Evolutionary conservation across 2,329 filamentous ascomycete species (phyloP), one percentile per base, ranked within the genome.

Genomic region (Colletotrichum sp.): DNA sequence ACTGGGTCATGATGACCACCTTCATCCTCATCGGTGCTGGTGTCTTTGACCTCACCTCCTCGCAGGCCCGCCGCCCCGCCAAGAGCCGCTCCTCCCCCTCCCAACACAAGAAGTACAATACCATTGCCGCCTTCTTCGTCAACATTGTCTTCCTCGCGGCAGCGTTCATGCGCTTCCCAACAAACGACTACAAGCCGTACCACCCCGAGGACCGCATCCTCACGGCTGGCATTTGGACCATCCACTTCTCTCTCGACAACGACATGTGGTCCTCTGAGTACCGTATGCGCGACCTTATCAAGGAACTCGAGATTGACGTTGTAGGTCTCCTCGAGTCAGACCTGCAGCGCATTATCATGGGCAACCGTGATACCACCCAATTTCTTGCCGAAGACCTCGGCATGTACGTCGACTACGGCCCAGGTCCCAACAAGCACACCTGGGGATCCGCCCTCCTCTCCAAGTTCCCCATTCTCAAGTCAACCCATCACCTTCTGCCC

Each of bases 231-330:
- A 99, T 99, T 84, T 99, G 97, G 97, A 99, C 97, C 0, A 96
- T 99, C 72, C 97, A 99, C 87, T 99, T 99, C 85, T 96, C 95
- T 16, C 92, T 99, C 25, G 97, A 99, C 86, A 99, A 99, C 81
- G 95, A 98, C 84, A 98, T 99, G 96, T 99, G 96, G 95, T 96
- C 95, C 12, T 98, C 96, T 0, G 97, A 99, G 85, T 92, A 95
- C 80, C 96, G 97, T 78, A 98, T 98, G 92, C 94, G 95, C 75
- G 94, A 98, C 87, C 89, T 98, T 16, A 93, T 98, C 85, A 93
- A 95, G 82, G 97, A 99, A 81, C 88, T 98, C n/a, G 97, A 99
- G 85, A 88, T 99, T n/a, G 97, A 99, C 82, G 95, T 99, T 7
- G 91, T 99, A 63, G 97, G 97, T n/a, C 91, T 99, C 25, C 90